Base-by-base conservation (phyloP, 805 yeast species). In the Candida vartiovaarae region DNA sequence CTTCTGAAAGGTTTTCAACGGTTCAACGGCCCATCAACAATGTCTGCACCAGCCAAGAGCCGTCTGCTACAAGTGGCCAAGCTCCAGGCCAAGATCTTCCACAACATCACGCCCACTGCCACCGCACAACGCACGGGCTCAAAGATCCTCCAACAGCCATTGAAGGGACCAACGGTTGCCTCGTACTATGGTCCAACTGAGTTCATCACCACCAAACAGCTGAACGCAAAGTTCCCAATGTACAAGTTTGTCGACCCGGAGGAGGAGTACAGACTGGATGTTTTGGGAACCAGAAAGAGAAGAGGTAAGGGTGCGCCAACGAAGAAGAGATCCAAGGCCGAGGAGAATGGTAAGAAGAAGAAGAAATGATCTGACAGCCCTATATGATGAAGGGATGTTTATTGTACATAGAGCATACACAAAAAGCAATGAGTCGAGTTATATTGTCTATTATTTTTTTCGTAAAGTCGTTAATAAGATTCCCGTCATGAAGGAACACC, bases 271-370 rank as follows among this genome's bases (percentile, higher is more conserved):
- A 74, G 95, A 64, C 57, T 82, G 48, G 74, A 55, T 26, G 53
- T 58, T 24, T 33, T 55, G 30, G 55, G 53, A 23, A 50, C 61
- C 44, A 74, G 86, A 64, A 84, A 80, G 71, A 81, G 84, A 75
- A 84, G 93, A 77, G 90, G 87, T 65, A 85, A 85, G 65, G 90
- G 91, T 63, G 88, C 93, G 9, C 95, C 93, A 55, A 77, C 81
- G 71, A 85, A 85, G 72, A 77, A 74, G 66, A 75, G 72, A 55
- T 75, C 70, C 52, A 61, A 56, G 10, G 62, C 63, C 27, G 51
- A 57, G 36, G 68, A 66, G 25, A 65, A 65, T 27, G 57, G 59
- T 33, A 65, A 65, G 44, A 66, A 65, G 45, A 74, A 73, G 66
- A 67, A 65, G 59, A 59, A 62, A 53, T 54, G 35, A 33, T 33